Conservation (phyloP, 345 rosid species). For the Anacardium occidentale region DNA sequence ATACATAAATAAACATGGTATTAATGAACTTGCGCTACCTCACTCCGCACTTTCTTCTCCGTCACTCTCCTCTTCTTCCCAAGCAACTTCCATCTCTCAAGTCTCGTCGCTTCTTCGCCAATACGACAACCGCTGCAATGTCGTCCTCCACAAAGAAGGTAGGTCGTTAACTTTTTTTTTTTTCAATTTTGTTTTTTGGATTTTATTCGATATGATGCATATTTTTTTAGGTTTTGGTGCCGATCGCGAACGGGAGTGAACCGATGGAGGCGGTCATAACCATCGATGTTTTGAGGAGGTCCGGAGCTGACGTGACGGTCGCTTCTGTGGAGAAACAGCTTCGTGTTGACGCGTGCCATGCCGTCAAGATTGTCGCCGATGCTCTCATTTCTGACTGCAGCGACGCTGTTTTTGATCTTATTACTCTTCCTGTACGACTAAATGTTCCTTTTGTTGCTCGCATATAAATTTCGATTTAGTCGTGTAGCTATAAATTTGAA, state of each 20-base stretch:
- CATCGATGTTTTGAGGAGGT: constrained; percentile 75
- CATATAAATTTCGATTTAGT: neutral
- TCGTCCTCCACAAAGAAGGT: constrained; percentile 59
- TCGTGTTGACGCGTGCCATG: constrained; percentile 70
- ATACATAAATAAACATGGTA: constrained; percentile 19
- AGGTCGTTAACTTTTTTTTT: constrained; percentile 14
- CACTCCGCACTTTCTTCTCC: constrained; percentile 18
- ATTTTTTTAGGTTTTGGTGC: constrained; percentile 74
- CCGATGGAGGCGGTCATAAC: constrained; percentile 92
- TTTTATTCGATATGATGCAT: neutral
- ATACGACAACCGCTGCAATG: constrained; percentile 43
- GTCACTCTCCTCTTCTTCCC: neutral
- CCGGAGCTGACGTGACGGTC: constrained; percentile 82
- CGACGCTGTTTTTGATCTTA: constrained; percentile 61
- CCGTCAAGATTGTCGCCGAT: constrained; percentile 76
- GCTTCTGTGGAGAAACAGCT: constrained; percentile 74
- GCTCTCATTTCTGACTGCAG: constrained; percentile 53
- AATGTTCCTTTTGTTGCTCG: neutral
- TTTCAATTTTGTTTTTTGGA: neutral
- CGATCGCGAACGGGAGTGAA: constrained; percentile 87
- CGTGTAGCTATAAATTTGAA: neutral
- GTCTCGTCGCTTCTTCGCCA: constrained; percentile 30
- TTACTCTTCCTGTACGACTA: constrained; percentile 60
- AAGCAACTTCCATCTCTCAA: constrained; percentile 20
- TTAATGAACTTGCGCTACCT: constrained; percentile 28